A percentile compares a stretch with the other conserved stretches of the same genome.
Conservation (phyloP, 2,329 filamentous ascomycete genomes). For the Colletotrichum tanaceti region DNA sequence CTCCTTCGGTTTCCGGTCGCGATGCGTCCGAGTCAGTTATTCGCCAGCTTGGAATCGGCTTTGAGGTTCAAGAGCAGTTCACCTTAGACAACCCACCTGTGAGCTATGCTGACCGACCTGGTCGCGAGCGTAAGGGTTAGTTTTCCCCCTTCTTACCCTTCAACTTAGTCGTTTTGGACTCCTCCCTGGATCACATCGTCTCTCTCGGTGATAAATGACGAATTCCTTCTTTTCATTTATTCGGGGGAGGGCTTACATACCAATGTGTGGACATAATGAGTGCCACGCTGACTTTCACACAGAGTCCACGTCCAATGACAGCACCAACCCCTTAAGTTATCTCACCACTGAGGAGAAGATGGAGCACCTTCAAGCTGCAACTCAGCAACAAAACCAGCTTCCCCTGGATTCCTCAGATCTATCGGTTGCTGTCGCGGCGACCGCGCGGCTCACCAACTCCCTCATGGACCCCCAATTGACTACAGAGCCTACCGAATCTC, state of each 20-base stretch:
- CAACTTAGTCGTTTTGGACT: not conserved
- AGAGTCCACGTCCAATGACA: constrained; percentile 40
- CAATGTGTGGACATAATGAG: not conserved
- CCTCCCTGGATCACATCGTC: not conserved
- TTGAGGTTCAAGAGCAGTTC: constrained; percentile 70
- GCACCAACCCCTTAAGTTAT: constrained; percentile 44
- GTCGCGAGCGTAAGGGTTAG: constrained; percentile 54
- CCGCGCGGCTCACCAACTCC: constrained; percentile 65
- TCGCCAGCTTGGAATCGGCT: constrained; percentile 45
- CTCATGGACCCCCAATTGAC: constrained; percentile 65
- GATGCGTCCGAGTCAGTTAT: constrained; percentile 43
- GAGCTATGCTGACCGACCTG: constrained; percentile 57
- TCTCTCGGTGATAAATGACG: not conserved
- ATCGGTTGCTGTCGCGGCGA: constrained; percentile 67
- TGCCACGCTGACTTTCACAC: constrained; percentile 12
- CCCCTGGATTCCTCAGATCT: constrained; percentile 61
- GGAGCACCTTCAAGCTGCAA: constrained; percentile 62
- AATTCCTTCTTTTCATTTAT: not conserved
- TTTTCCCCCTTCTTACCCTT: not conserved
- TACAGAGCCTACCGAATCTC: constrained; percentile 28
- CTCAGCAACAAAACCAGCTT: constrained; percentile 49
- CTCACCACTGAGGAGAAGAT: constrained; percentile 54
- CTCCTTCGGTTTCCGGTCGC: constrained; percentile 22
- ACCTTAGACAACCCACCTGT: constrained; percentile 67
- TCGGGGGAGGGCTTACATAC: not conserved